Base-by-base conservation (phyloP, 495 filamentous ascomycete species). In the Daldinia grandis region DNA sequence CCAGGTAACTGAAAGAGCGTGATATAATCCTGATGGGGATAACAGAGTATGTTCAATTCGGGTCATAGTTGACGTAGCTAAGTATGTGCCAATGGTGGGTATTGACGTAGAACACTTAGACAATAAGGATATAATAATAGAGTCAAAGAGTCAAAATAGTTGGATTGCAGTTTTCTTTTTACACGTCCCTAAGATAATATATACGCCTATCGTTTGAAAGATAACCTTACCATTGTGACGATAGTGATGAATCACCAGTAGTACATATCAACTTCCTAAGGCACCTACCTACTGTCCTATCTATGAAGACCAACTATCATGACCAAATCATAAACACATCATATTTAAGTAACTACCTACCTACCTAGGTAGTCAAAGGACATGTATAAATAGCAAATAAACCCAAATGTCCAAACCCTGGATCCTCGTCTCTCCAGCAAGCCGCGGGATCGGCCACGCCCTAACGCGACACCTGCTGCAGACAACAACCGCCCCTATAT, bases 391-490 rank as follows among this genome's bases (percentile, higher is more conserved):
- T 30, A 33, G 0, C 17, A 61, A 9, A 8, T n/a, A 10, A 1
- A 31, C 21, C 21, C 7, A 24, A 37, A 80, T 79, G 78, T 80
- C 78, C 17, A 71, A 77, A 58, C 79, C 78, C 7, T 81, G 79
- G 79, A 76, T 81, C 63, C 62, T 81, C 38, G 68, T 90, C 25
- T 85, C 87, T 19, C 93, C 93, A 0, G 86, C 92, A 10, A 93
- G 90, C 10, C 83, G 91, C 24, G 93, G 93, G 14, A 87, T 95
- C 68, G 92, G 91, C 19, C 84, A 92, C 68, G 87, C 90, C 27
- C 81, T 96, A 15, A 87, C 90, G 5, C 86, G 88, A 4, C 85
- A 89, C 37, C 81, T 96, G 10, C 84, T 95, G 14, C 78, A 80
- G 56, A 86, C 82, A 17, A 93, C 92, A 7, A 79, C 80, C 6